These are phyloP conservation scores for Diaporthe sp. DNA, from an alignment of 2,329 filamentous ascomycete species.

Conservation along the genomic window DNA sequence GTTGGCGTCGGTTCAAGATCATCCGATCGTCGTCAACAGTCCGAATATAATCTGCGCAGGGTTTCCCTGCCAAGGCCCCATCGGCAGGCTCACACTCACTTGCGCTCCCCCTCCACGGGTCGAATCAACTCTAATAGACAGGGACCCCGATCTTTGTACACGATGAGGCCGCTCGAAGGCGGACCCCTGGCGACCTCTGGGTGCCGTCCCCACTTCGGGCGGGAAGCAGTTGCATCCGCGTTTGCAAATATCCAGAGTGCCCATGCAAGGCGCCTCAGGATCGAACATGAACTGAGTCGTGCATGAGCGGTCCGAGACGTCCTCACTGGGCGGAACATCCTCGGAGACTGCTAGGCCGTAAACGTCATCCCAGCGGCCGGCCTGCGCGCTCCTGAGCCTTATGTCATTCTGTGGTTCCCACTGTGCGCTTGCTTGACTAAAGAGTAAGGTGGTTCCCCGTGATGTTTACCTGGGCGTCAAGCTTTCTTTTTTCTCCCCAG, in stretches of 20 bases:
- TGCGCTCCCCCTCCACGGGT: neutral
- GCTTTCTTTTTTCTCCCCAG: neutral
- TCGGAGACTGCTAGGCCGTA: constrained; percentile 8
- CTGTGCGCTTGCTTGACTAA: neutral
- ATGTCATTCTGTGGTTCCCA: neutral
- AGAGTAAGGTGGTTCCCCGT: neutral
- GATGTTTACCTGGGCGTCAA: neutral
- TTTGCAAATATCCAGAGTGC: constrained; percentile 4
- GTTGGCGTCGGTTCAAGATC: constrained; percentile 16
- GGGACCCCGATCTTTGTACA: neutral
- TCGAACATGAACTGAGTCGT: constrained; percentile 13
- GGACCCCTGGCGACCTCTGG: neutral
- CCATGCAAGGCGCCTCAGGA: constrained; percentile 20
- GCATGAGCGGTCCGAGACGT: constrained; percentile 22
- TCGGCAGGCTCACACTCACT: neutral
- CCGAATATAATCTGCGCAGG: constrained; percentile 19
- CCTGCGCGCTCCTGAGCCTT: neutral
- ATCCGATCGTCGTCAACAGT: constrained; percentile 14
- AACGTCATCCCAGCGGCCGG: constrained; percentile 5
- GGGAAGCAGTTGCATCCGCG: constrained; percentile 22
- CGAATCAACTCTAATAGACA: neutral
- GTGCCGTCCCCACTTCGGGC: neutral
- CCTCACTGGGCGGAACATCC: neutral
- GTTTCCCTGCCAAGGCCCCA: constrained; percentile 5
- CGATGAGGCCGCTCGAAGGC: neutral